Evolutionary conservation across 345 rosid genomes (phyloP).

Genomic region (Gossypium mustelinum): DNA sequence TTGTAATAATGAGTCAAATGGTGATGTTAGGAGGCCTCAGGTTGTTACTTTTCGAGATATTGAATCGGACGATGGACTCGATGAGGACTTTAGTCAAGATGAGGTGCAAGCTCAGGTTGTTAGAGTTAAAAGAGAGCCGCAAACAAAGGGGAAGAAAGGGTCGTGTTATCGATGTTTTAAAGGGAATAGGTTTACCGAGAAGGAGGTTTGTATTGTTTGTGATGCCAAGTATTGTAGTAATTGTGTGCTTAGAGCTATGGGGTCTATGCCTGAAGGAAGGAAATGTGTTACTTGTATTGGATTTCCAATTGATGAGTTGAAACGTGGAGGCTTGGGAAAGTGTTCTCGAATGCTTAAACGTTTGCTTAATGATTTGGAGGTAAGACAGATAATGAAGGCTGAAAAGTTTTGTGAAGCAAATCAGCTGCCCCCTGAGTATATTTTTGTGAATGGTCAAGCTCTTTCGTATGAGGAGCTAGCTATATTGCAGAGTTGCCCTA

Average conservation of each 20-base stretch:
- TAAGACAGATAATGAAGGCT: slow-evolving; percentile 81
- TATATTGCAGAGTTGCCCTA: slow-evolving; percentile 67
- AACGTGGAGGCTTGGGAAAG: slow-evolving; percentile 71
- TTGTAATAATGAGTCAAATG: slow-evolving; percentile 36
- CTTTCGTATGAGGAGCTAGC: slow-evolving; percentile 78
- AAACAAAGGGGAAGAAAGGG: slow-evolving; percentile 78
- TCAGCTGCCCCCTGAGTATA: slow-evolving; percentile 86
- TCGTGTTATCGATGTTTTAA: slow-evolving; percentile 85
- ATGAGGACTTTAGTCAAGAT: slow-evolving; percentile 40
- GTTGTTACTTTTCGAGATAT: slow-evolving; percentile 69
- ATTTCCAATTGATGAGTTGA: slow-evolving; percentile 71
- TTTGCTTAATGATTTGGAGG: slow-evolving; percentile 81
- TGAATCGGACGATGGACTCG: slow-evolving; percentile 53
- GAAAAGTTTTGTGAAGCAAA: slow-evolving; percentile 90
- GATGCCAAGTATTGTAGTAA: slow-evolving; percentile 87
- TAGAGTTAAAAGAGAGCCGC: slow-evolving; percentile 48
- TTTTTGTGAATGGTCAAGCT: slow-evolving; percentile 73
- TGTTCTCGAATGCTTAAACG: slow-evolving; percentile 95
- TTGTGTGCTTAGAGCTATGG: slow-evolving; percentile 97
- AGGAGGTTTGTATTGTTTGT: slow-evolving; percentile 93
- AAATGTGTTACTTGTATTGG: slow-evolving; percentile 93
- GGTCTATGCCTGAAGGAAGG: slow-evolving; percentile 99
- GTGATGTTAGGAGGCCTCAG: slow-evolving; percentile 47
- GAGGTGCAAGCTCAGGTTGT: slow-evolving; percentile 35
- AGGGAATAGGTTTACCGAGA: slow-evolving; percentile 83